phyloP scores from a whole-genome alignment of 495 filamentous ascomycete species.

The Tuber magnatum region DNA sequence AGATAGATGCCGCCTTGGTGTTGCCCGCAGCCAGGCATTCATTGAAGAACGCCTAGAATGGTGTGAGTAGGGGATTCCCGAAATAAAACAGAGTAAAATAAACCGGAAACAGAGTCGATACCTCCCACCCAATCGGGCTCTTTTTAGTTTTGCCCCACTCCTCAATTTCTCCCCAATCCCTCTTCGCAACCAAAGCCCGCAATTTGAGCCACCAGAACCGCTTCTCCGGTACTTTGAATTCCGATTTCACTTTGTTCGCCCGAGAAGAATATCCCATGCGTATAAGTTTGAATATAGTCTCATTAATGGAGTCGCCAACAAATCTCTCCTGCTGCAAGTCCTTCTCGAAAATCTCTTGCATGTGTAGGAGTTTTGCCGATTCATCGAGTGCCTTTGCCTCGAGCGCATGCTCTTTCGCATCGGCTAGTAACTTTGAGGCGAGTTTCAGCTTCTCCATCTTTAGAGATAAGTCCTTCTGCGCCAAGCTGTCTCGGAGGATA shows the following conservation, averaged over 20 bases:
- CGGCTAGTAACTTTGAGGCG: constrained; percentile 69
- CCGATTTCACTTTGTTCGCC: constrained; percentile 75
- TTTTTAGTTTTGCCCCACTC: constrained; percentile 65
- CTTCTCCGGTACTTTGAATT: constrained; percentile 89
- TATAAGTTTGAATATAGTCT: constrained; percentile 80
- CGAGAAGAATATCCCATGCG: constrained; percentile 65
- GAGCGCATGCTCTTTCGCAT: constrained; percentile 70
- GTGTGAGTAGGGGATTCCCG: constrained; percentile 32
- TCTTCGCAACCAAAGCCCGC: constrained; percentile 76
- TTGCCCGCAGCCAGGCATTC: constrained; percentile 84
- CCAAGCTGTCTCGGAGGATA: constrained; percentile 62
- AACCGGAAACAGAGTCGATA: constrained; percentile 40
- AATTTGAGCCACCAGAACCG: constrained; percentile 85
- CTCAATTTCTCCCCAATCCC: constrained; percentile 88
- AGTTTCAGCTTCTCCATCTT: constrained; percentile 77
- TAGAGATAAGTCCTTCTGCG: constrained; percentile 34
- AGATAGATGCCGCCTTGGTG: constrained; percentile 70
- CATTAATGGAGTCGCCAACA: constrained; percentile 75
- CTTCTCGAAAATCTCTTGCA: constrained; percentile 76
- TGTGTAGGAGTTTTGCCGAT: constrained; percentile 65
- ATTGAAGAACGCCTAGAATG: constrained; percentile 74
- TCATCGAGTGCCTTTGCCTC: constrained; percentile 73
- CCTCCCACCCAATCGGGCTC: constrained; percentile 95
- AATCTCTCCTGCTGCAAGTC: constrained; percentile 63
- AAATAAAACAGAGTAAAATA: neutral